phyloP scores from a whole-genome alignment of 495 filamentous ascomycete genomes.

The Xylaria flabelliformis region DNA sequence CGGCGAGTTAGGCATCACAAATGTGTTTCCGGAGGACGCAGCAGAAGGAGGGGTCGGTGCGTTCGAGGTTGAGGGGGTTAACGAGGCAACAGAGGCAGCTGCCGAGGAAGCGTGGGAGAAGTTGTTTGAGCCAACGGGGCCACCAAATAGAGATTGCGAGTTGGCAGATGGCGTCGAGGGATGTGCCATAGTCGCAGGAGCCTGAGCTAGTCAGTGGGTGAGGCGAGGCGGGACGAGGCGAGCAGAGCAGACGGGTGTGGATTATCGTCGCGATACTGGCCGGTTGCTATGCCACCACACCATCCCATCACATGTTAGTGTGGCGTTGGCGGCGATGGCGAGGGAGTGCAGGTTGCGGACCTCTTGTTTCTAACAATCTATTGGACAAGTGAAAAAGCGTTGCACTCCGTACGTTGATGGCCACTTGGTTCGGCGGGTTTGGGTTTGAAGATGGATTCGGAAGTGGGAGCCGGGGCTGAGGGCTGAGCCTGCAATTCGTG shows the following conservation, averaged over 20 bases:
- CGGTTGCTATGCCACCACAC: slow-evolving; percentile 16
- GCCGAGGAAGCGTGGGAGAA: slow-evolving; percentile 29
- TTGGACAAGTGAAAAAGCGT: not conserved
- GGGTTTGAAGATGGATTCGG: not conserved
- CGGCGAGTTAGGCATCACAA: slow-evolving; percentile 83
- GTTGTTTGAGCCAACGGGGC: slow-evolving; percentile 29
- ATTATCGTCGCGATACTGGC: slow-evolving; percentile 10
- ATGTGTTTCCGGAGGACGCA: slow-evolving; percentile 67
- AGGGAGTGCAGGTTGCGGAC: not conserved
- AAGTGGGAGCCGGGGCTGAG: not conserved
- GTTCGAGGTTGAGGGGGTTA: slow-evolving; percentile 35
- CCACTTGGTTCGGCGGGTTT: not conserved
- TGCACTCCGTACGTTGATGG: not conserved
- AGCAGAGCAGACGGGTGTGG: slow-evolving; percentile 2
- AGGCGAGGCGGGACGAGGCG: not conserved
- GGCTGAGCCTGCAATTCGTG: not conserved
- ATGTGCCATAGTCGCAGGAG: slow-evolving; percentile 33
- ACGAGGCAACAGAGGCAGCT: slow-evolving; percentile 28
- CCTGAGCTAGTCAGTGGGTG: not conserved
- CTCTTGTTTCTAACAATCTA: too few relatives aligned
- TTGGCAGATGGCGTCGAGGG: slow-evolving; percentile 33
- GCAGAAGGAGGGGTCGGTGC: slow-evolving; percentile 55
- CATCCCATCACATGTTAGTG: slow-evolving; percentile 25
- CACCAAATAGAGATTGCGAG: slow-evolving; percentile 41
- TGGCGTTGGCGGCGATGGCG: slow-evolving; percentile 2